Evolutionary conservation across 2,329 filamentous ascomycete species (phyloP).

Genomic region (Ceratocystis papillata): DNA sequence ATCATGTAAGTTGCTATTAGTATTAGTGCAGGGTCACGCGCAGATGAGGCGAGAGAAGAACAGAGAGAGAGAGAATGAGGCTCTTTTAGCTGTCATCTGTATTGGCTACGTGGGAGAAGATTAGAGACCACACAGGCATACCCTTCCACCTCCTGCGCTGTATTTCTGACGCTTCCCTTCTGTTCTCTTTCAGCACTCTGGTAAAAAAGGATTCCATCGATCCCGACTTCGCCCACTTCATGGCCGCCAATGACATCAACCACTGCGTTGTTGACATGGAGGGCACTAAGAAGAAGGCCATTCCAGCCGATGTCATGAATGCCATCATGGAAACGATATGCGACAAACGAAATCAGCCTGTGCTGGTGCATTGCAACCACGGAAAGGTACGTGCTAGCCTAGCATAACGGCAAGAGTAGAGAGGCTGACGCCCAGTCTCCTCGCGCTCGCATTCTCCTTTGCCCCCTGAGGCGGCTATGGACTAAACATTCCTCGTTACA

Average conservation of each 20-base stretch:
- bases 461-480: not conserved
- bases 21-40: not conserved
- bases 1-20: conserved; percentile 52
- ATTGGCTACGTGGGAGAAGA: too few species aligned
- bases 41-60: not conserved
- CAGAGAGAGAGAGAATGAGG: not conserved
- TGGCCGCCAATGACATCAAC: conserved; percentile 54
- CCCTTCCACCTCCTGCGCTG: not conserved
- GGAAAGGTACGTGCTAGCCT: conserved; percentile 49
- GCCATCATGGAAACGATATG: conserved; percentile 61
- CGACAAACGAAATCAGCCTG: conserved; percentile 61
- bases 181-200: conserved; percentile 41
- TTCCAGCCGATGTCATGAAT: conserved; percentile 56
- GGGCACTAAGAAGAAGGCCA: conserved; percentile 75
- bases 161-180: conserved; percentile 5
- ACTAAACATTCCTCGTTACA: conserved; percentile 29
- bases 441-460: not conserved
- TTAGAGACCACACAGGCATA: too few species aligned
- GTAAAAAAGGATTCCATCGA: conserved; percentile 51
- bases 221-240: conserved; percentile 48
- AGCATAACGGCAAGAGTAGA: not conserved
- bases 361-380: conserved; percentile 88
- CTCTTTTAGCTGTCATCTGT: too few species aligned
- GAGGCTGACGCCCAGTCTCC: not conserved
- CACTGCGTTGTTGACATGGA: conserved; percentile 68